phyloP scores from a whole-genome alignment of 164 flowering plant genomes.

The Magnolia kwangsiensis region DNA sequence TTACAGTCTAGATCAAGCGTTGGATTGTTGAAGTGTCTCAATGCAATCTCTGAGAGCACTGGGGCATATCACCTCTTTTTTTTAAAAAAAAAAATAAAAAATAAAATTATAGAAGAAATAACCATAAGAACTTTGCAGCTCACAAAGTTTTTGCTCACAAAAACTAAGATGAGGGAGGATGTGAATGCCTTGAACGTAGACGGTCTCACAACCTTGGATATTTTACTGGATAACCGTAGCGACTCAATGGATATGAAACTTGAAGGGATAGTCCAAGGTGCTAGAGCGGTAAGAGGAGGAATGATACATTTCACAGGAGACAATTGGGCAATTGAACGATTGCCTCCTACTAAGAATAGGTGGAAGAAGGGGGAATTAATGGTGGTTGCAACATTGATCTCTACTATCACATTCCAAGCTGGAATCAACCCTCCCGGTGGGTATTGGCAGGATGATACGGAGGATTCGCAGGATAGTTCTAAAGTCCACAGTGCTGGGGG shows the following conservation, averaged over 20 bases:
- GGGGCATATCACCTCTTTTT: too few relatives aligned
- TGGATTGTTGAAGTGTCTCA: too few relatives aligned
- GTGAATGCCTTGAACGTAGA: neutral
- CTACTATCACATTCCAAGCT: slow-evolving; percentile 3
- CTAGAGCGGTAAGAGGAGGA: neutral
- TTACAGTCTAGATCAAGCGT: too few relatives aligned
- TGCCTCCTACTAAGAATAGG: neutral
- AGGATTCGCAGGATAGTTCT: too few relatives aligned
- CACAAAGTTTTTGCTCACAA: neutral
- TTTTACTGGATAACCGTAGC: neutral
- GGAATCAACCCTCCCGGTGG: slow-evolving; percentile 6
- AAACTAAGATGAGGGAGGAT: neutral
- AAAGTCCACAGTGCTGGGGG: too few relatives aligned
- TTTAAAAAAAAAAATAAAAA: too few relatives aligned
- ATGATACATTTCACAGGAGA: neutral
- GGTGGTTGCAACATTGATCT: neutral
- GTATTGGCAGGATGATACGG: neutral
- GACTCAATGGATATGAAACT: neutral
- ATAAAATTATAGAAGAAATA: too few relatives aligned
- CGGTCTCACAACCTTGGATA: neutral
- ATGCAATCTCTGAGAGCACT: too few relatives aligned
- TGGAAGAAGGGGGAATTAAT: neutral
- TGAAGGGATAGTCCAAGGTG: neutral
- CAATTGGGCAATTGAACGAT: neutral
- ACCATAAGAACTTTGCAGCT: neutral